These are phyloP conservation scores for Aspergillus nomiae DNA, from an alignment of 2,329 filamentous ascomycete species.

Conservation along the genomic window DNA sequence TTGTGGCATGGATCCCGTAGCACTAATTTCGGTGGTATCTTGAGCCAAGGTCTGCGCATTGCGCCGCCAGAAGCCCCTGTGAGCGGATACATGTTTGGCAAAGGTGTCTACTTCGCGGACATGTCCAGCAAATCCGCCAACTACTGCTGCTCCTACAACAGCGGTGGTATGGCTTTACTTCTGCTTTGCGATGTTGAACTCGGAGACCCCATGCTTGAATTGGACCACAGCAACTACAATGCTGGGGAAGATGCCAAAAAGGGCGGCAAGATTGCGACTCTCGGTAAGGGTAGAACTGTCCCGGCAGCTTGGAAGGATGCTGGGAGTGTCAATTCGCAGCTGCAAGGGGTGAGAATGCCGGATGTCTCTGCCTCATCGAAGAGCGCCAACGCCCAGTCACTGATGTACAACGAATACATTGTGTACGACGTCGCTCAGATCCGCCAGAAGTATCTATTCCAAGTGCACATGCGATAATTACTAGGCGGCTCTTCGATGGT, in stretches of 20 bases:
- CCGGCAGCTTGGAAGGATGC: conserved; percentile 78
- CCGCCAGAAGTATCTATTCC: conserved; percentile 47
- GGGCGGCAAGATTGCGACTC: conserved; percentile 66
- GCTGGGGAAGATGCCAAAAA: conserved; percentile 66
- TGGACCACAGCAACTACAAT: conserved; percentile 59
- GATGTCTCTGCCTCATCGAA: conserved; percentile 24
- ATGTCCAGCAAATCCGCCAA: conserved; percentile 80
- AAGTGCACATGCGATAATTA: conserved; percentile 40
- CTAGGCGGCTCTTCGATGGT: neutral
- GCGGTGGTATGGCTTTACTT: conserved; percentile 71
- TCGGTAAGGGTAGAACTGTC: conserved; percentile 66
- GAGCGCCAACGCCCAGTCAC: neutral
- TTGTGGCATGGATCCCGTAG: conserved; percentile 85
- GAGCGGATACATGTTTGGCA: conserved; percentile 84
- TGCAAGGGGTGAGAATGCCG: conserved; percentile 69
- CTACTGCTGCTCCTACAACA: conserved; percentile 67
- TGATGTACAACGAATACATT: conserved; percentile 51
- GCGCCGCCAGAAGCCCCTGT: conserved; percentile 77
- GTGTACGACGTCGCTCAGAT: conserved; percentile 53
- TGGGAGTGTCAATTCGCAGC: conserved; percentile 60
- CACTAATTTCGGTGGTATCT: conserved; percentile 85
- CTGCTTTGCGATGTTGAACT: conserved; percentile 84
- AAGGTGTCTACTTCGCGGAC: conserved; percentile 85
- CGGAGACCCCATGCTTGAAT: conserved; percentile 70
- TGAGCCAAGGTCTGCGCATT: conserved; percentile 85